Conservation (phyloP, 2,329 filamentous ascomycete genomes). For the Achaetomium macrosporum region DNA sequence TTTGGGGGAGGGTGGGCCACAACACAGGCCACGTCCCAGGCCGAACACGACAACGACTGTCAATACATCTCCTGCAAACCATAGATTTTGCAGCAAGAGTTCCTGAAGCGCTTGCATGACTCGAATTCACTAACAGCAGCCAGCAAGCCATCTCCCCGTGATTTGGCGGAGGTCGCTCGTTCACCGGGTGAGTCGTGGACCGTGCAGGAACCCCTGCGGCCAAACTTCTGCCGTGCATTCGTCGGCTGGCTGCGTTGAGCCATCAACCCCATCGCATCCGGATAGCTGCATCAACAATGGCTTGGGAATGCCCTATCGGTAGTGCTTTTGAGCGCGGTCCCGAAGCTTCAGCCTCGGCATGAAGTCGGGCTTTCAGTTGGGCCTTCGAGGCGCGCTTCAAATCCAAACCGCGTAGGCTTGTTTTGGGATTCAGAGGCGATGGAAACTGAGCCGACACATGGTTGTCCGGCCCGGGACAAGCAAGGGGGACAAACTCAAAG, state of each 20-base stretch:
- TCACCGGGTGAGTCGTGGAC: not conserved
- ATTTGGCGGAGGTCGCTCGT: not conserved
- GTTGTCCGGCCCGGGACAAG: not conserved
- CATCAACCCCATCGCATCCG: not conserved
- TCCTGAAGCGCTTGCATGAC: not conserved
- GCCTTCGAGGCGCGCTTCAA: not conserved
- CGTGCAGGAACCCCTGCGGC: constrained; percentile 4
- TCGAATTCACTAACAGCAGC: not conserved
- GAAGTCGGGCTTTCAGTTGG: not conserved
- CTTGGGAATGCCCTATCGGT: not conserved
- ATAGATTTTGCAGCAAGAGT: not conserved
- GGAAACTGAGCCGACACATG: not conserved
- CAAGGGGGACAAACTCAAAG: no score
- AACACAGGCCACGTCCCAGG: constrained; percentile 8
- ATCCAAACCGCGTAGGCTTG: not conserved
- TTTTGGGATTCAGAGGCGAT: not conserved
- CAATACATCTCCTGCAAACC: not conserved
- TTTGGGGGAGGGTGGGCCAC: constrained; percentile 8
- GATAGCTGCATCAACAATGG: not conserved
- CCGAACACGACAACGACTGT: not conserved
- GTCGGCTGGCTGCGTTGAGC: not conserved
- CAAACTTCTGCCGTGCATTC: not conserved
- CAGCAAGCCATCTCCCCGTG: no score
- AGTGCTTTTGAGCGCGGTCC: not conserved
- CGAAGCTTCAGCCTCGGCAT: not conserved